phyloP scores from a whole-genome alignment of 345 rosid genomes.

The Arabis hirsuta region DNA sequence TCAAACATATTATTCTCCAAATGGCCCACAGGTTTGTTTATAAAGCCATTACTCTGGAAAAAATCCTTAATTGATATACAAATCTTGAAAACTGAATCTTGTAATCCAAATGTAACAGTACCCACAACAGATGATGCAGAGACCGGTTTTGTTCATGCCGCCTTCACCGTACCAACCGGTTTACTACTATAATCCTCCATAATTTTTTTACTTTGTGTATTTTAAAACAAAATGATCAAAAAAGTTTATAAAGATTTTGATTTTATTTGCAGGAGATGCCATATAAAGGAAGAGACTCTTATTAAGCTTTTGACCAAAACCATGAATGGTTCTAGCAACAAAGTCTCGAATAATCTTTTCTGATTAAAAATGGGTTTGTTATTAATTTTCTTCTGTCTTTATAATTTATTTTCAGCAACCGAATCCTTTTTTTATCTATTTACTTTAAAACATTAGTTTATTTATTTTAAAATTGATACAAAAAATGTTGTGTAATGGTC shows the following conservation, averaged over 20 bases:
- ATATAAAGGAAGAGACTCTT: slow-evolving; percentile 45
- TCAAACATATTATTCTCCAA: slow-evolving; percentile 70
- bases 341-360: slow-evolving; percentile 27
- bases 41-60: neutral
- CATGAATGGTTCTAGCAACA: slow-evolving; percentile 22
- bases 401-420: slow-evolving; percentile 20
- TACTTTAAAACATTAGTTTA: neutral
- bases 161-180: slow-evolving; percentile 67
- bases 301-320: slow-evolving; percentile 37
- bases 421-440: slow-evolving; percentile 14
- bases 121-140: slow-evolving; percentile 68
- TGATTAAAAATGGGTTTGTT: slow-evolving; percentile 13
- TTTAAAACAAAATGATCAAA: neutral
- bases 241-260: neutral
- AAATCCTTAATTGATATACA: neutral
- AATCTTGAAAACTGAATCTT: neutral
- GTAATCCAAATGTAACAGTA: slow-evolving; percentile 22
- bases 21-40: slow-evolving; percentile 64
- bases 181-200: slow-evolving; percentile 22
- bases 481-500: slow-evolving; percentile 17
- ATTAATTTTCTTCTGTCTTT: neutral
- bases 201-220: neutral
- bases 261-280: slow-evolving; percentile 38
- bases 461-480: neutral
- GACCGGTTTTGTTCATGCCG: slow-evolving; percentile 74